Conservation (phyloP, 2,329 filamentous ascomycete species). For the Phialophora chinensis region DNA sequence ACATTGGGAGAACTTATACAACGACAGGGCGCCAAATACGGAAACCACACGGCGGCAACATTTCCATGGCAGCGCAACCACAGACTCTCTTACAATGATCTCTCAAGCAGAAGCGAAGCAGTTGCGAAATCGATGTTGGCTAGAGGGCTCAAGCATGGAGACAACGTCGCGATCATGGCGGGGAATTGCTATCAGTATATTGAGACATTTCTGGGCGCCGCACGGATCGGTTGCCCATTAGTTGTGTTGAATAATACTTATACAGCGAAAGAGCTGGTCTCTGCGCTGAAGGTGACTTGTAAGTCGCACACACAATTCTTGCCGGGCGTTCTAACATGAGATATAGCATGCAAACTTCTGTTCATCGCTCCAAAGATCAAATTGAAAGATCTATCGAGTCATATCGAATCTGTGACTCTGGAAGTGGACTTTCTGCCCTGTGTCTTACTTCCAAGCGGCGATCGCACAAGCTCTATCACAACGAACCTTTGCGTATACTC, state of each 20-base stretch:
- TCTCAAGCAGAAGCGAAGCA: constrained; percentile 61
- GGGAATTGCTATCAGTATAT: constrained; percentile 35
- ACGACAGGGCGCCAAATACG: constrained; percentile 48
- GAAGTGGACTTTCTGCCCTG: constrained; percentile 68
- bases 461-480: constrained; percentile 54
- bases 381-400: constrained; percentile 30
- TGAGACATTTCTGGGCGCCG: constrained; percentile 42
- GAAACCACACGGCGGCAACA: constrained; percentile 54
- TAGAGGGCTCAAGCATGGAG: constrained; percentile 28
- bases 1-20: constrained; percentile 54
- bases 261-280: constrained; percentile 33
- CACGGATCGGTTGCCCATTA: constrained; percentile 44
- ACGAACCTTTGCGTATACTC: constrained; percentile 54
- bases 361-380: constrained; percentile 41
- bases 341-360: constrained; percentile 39
- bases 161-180: constrained; percentile 31
- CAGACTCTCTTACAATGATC: constrained; percentile 70
- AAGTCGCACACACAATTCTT: constrained; percentile 1
- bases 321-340: neutral
- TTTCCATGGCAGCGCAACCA: constrained; percentile 55
- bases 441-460: constrained; percentile 63
- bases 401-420: constrained; percentile 49
- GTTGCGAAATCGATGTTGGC: constrained; percentile 32
- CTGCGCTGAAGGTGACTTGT: constrained; percentile 22
- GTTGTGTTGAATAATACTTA: constrained; percentile 47